Conservation (phyloP, 441 rosid species). For the Jatropha podagrica region DNA sequence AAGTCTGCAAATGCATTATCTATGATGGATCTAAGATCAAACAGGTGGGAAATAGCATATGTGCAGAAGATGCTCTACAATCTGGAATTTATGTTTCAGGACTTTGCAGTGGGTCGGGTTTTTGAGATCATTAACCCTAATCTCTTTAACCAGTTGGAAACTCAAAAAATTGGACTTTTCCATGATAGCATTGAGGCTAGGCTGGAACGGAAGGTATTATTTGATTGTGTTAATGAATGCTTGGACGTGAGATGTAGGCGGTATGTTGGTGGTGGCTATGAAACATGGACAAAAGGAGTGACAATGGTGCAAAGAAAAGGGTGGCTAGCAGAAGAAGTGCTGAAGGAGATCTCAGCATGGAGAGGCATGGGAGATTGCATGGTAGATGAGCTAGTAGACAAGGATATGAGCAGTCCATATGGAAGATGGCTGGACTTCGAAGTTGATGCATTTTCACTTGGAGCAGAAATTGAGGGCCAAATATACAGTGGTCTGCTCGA, state of each 20-base stretch:
- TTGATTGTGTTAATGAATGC: constrained; percentile 73
- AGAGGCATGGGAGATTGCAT: constrained; percentile 69
- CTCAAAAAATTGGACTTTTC: constrained; percentile 33
- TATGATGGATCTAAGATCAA: constrained; percentile 24
- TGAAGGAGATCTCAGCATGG: constrained; percentile 66
- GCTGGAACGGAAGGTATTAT: constrained; percentile 52
- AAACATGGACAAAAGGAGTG: constrained; percentile 50
- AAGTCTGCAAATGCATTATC: constrained; percentile 22
- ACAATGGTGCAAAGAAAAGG: constrained; percentile 49
- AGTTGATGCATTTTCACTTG: constrained; percentile 56
- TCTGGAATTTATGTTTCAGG: constrained; percentile 62
- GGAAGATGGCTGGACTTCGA: constrained; percentile 91
- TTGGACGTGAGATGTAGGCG: constrained; percentile 56
- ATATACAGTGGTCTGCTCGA: constrained; percentile 58
- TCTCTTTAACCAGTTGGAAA: constrained; percentile 69
- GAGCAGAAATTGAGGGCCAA: constrained; percentile 57
- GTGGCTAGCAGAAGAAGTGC: constrained; percentile 66
- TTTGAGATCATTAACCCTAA: constrained; percentile 49
- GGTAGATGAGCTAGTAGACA: constrained; percentile 92
- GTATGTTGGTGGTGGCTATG: constrained; percentile 53
- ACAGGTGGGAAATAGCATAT: constrained; percentile 65
- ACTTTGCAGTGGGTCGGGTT: constrained; percentile 51
- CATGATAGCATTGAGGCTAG: constrained; percentile 31
- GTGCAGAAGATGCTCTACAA: constrained; percentile 57
- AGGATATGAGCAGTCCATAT: constrained; percentile 76